phyloP scores from a whole-genome alignment of 176 grass and related monocot genomes.

The Metroxylon sagu region DNA sequence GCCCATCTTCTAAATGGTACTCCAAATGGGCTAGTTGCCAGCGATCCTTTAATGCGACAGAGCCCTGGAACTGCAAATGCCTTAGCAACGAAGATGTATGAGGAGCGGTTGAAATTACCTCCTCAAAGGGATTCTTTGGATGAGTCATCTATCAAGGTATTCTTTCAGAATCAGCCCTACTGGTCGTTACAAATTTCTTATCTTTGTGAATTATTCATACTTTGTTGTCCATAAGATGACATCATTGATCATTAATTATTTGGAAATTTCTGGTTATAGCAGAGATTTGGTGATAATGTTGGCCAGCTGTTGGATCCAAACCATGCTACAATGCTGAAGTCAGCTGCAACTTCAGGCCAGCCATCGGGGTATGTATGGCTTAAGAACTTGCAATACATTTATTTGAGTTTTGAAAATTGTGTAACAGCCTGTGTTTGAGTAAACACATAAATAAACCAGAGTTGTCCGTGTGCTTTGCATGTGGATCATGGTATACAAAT shows the following conservation, averaged over 20 bases:
- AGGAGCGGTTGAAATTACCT: slow-evolving; percentile 55
- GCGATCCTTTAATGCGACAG: slow-evolving; percentile 29
- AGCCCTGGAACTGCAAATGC: slow-evolving; percentile 28
- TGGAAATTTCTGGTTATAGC: slow-evolving; percentile 27
- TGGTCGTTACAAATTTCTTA: slow-evolving; percentile 7
- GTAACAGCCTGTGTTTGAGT: neutral
- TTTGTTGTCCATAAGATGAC: too few species aligned
- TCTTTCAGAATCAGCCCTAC: too few species aligned
- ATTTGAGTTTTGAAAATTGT: neutral
- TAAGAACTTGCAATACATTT: neutral
- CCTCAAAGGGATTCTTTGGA: slow-evolving; percentile 70
- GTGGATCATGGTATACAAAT: too few species aligned
- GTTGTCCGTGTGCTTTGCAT: too few species aligned
- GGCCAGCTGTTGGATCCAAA: slow-evolving; percentile 52
- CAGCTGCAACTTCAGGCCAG: slow-evolving; percentile 34
- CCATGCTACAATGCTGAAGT: slow-evolving; percentile 38
- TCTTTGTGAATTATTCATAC: too few species aligned
- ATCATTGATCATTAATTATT: too few species aligned
- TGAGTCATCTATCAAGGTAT: slow-evolving; percentile 87
- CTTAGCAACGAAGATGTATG: slow-evolving; percentile 42
- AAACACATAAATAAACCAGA: too few species aligned
- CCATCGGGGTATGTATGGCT: slow-evolving; percentile 36
- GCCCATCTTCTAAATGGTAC: slow-evolving; percentile 27
- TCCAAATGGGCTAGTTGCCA: slow-evolving; percentile 25
- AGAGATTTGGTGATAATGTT: slow-evolving; percentile 37